phyloP scores from a whole-genome alignment of 768 basidiomycete species.

The Mycena rosella region DNA sequence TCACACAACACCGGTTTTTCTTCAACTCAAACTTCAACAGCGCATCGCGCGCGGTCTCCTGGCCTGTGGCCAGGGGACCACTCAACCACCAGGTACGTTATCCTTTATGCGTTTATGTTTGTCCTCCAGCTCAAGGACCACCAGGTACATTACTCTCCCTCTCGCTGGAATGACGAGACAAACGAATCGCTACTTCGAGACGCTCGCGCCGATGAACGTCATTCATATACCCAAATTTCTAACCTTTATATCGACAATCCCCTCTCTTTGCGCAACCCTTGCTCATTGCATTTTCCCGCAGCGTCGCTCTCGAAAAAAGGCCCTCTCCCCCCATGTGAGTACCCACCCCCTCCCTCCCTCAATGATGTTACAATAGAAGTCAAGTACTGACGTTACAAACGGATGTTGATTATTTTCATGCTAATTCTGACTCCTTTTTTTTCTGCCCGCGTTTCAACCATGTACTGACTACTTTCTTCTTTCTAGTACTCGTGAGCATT shows the following conservation, averaged over 20 bases:
- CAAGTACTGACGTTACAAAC: slow-evolving; percentile 90
- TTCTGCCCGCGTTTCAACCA: not conserved
- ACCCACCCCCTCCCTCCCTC: slow-evolving; percentile 22
- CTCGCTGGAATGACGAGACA: slow-evolving; percentile 69
- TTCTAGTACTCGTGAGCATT: slow-evolving; percentile 20
- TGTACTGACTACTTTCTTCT: slow-evolving; percentile 37
- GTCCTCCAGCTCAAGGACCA: no score
- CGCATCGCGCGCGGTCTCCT: no score
- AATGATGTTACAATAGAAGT: slow-evolving; percentile 84
- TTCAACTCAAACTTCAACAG: no score
- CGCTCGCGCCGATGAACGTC: slow-evolving; percentile 73
- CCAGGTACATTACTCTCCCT: slow-evolving; percentile 49
- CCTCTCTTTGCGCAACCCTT: slow-evolving; percentile 25
- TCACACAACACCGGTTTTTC: slow-evolving; percentile 30
- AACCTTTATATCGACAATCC: slow-evolving; percentile 58
- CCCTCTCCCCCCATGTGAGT: slow-evolving; percentile 45
- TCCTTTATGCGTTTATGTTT: no score
- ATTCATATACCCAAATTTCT: slow-evolving; percentile 94
- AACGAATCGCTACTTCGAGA: slow-evolving; percentile 93
- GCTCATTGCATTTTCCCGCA: slow-evolving; percentile 28
- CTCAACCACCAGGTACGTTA: no score
- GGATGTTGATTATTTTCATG: slow-evolving; percentile 83
- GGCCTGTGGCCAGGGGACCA: no score
- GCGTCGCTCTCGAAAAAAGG: slow-evolving; percentile 15
- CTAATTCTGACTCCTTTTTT: slow-evolving; percentile 79